phyloP scores from a whole-genome alignment of 148 eudicot species.

The Rhododendron molle region DNA sequence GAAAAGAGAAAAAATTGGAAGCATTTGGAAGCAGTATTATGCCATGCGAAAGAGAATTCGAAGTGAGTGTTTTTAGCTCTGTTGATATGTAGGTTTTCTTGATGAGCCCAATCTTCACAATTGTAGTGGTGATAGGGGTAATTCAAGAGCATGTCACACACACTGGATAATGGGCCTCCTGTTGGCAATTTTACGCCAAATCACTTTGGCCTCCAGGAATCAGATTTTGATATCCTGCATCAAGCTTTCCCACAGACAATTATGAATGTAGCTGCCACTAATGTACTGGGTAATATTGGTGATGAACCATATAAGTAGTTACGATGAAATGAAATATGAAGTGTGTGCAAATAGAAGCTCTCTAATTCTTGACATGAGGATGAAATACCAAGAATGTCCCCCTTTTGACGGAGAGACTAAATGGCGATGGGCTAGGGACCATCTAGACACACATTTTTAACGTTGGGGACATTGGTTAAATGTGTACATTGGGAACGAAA shows the following conservation, averaged over 20 bases:
- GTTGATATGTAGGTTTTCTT: constrained; percentile 44
- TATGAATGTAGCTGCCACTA: constrained; percentile 20
- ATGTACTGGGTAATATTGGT: constrained; percentile 19
- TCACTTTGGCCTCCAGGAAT: constrained; percentile 39
- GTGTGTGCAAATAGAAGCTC: too few species aligned
- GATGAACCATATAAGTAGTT: constrained; percentile 6
- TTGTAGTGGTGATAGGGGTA: constrained; percentile 32
- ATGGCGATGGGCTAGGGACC: too few species aligned
- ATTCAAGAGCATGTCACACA: constrained; percentile 21
- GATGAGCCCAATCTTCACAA: constrained; percentile 37
- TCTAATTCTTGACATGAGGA: too few species aligned
- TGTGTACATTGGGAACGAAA: too few species aligned
- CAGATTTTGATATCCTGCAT: constrained; percentile 32
- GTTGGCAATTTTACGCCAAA: constrained; percentile 34
- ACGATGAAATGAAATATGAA: too few species aligned
- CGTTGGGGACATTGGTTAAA: too few species aligned
- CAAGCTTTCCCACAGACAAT: constrained; percentile 38
- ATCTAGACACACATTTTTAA: too few species aligned
- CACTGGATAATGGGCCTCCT: constrained; percentile 21
- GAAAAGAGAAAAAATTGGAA: constrained; percentile 58
- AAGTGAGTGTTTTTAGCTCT: constrained; percentile 43
- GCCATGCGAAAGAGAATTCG: constrained; percentile 68
- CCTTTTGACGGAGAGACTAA: too few species aligned
- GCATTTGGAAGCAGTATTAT: constrained; percentile 64
- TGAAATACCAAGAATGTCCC: too few species aligned